Evolutionary conservation across 495 filamentous ascomycete genomes (phyloP).

Genomic region (Annulohypoxylon moriforme): DNA sequence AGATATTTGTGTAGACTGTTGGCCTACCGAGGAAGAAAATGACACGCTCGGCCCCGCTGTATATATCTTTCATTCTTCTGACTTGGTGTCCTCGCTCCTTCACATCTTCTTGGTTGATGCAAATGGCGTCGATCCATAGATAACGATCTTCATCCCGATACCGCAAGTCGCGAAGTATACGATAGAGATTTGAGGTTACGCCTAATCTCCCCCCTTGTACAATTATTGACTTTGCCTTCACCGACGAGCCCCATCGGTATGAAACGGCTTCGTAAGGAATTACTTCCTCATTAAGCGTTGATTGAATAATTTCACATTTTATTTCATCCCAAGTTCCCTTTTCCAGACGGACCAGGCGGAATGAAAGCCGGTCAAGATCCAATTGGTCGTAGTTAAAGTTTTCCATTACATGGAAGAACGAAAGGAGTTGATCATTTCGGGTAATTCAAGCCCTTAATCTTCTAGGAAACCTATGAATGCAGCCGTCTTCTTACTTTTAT

Average conservation of each 20-base stretch:
- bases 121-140: constrained; percentile 8
- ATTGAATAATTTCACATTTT: not conserved
- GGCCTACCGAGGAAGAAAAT: not conserved
- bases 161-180: not conserved
- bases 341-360: not conserved
- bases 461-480: not conserved
- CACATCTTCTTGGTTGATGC: constrained; percentile 6
- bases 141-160: not conserved
- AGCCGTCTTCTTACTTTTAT: not conserved
- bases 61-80: not conserved
- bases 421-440: not conserved
- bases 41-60: not conserved
- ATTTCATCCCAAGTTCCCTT: not conserved
- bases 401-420: not conserved
- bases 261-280: not conserved
- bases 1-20: not conserved
- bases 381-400: not conserved
- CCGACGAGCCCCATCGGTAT: not conserved
- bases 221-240: not conserved
- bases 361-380: not conserved
- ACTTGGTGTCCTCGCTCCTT: not conserved
- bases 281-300: not conserved
- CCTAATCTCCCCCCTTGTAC: not conserved
- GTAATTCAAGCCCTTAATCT: not conserved
- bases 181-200: not conserved